Evolutionary conservation across 2,329 filamentous ascomycete species (phyloP), one percentile per base, ranked within the genome.

Genomic region (Penicillium hesseltinei): DNA sequence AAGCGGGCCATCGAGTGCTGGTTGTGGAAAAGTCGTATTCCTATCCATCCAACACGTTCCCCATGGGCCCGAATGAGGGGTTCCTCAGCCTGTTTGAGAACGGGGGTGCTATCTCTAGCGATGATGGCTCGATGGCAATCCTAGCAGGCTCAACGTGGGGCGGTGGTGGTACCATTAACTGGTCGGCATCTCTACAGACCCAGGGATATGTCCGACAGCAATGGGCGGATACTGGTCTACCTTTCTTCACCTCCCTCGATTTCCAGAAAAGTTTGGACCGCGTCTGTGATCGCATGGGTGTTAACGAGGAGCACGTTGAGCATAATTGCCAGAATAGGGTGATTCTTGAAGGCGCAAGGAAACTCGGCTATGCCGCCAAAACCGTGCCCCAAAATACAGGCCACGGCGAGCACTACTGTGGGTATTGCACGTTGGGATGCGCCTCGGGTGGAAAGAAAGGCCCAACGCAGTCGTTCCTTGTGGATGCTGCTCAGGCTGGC

Each of bases 151-250:
- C 85, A 55, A 84, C 84, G 33, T 96, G 89, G 85, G 92, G 92
- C 31, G 92, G 92, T 42, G 92, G 92, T 54, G 92, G 92, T 6
- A 91, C 90, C 0, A 76, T 96, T 66, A 97, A 97, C 74, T 97
- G 92, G 92, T 89, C 80, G 25, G 84, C 84, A 6, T 82, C 81
- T 4, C 70, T 87, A 17, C 84, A 87, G 64, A 89, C 90, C 0
- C 90, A 93, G 69, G 85, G 84, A 27, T 89, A 82, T 62, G 90
- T 96, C 1, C 84, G 92, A 4, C 80, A 85, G 63, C 91, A 96
- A 74, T 97, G 93, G 92, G 87, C 90, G 0, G 78, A 83, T 19
- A 50, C 76, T 17, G 86, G 87, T 0, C 77, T 97, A 25, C 81
- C 83, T 0, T 88, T 96, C 66, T 95, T 96, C 71, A 86, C 84